Percentiles rank a stretch among this genome's conserved stretches.
Conservation (phyloP, 805 yeast genomes). For the Saturnispora hagleri region DNA sequence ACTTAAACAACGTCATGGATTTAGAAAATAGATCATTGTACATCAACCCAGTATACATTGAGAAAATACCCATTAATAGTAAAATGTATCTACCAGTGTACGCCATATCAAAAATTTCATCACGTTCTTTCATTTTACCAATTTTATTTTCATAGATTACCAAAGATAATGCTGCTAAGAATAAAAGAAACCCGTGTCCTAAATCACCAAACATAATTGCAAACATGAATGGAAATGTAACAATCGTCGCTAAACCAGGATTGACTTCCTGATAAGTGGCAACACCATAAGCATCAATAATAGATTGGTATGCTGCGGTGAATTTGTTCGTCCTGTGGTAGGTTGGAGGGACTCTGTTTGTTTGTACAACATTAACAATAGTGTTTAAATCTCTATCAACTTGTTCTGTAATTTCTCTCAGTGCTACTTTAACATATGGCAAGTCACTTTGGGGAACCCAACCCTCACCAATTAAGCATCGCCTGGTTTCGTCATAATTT, state of each 20-base stretch:
- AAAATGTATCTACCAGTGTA: constrained; percentile 62
- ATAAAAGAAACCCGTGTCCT: constrained; percentile 64
- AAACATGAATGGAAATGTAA: constrained; percentile 75
- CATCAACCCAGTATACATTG: constrained; percentile 65
- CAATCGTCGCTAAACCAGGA: constrained; percentile 65
- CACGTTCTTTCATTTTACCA: constrained; percentile 45
- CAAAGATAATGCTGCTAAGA: constrained; percentile 44
- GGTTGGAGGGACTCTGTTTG: constrained; percentile 64
- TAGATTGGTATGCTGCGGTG: constrained; percentile 59
- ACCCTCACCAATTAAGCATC: constrained; percentile 88
- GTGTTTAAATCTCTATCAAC: constrained; percentile 37
- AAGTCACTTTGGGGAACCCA: constrained; percentile 88
- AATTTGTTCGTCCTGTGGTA: constrained; percentile 62
- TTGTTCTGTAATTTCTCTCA: constrained; percentile 55
- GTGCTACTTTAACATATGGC: constrained; percentile 50
- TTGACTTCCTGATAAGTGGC: constrained; percentile 70
- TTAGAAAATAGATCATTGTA: constrained; percentile 68
- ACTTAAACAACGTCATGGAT: constrained; percentile 54
- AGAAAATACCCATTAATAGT: constrained; percentile 60
- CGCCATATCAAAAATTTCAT: constrained; percentile 73
- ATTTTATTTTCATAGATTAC: constrained; percentile 47
- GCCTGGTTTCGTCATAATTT: constrained; percentile 74
- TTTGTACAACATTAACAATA: constrained; percentile 50
- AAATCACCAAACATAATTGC: constrained; percentile 80
- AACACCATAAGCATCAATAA: constrained; percentile 70